A percentile compares a stretch with the other conserved stretches of the same genome.
Evolutionary conservation across 768 basidiomycete species (phyloP).

Genomic region (Suillus alpinus): DNA sequence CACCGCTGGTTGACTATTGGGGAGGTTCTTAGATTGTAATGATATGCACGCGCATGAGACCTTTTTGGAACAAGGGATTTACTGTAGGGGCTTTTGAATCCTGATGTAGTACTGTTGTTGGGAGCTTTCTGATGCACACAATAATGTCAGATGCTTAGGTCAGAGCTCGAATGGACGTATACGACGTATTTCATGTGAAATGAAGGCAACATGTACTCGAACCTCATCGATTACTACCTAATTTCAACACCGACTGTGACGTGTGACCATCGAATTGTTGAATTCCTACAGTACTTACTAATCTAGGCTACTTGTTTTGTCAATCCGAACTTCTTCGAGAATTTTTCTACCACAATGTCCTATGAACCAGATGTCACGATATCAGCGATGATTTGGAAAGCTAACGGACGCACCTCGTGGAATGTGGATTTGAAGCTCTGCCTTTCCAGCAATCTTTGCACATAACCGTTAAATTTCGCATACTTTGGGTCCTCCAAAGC

Average conservation of each 20-base stretch:
- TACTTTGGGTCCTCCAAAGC: slow-evolving; percentile 42
- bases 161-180: too few relatives aligned
- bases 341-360: slow-evolving; percentile 11
- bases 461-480: slow-evolving; percentile 49
- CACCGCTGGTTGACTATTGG: slow-evolving; percentile 19
- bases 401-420: slow-evolving; percentile 39
- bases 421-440: slow-evolving; percentile 56
- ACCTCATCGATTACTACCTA: too few relatives aligned
- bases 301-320: slow-evolving; percentile 9
- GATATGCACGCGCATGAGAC: background rate
- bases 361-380: background rate
- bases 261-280: too few relatives aligned
- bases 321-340: slow-evolving; percentile 6
- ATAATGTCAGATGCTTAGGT: too few relatives aligned
- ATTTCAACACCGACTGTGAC: too few relatives aligned
- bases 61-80: background rate
- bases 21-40: slow-evolving; percentile 5
- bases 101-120: too few relatives aligned
- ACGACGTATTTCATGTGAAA: too few relatives aligned
- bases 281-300: too few relatives aligned
- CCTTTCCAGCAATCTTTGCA: slow-evolving; percentile 44
- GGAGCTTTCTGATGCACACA: too few relatives aligned
- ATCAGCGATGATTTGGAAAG: too few relatives aligned
- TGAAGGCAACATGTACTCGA: too few relatives aligned
- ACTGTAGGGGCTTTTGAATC: too few relatives aligned